phyloP scores from a whole-genome alignment of 2,329 filamentous ascomycete species.

The Mariannaea elegans region DNA sequence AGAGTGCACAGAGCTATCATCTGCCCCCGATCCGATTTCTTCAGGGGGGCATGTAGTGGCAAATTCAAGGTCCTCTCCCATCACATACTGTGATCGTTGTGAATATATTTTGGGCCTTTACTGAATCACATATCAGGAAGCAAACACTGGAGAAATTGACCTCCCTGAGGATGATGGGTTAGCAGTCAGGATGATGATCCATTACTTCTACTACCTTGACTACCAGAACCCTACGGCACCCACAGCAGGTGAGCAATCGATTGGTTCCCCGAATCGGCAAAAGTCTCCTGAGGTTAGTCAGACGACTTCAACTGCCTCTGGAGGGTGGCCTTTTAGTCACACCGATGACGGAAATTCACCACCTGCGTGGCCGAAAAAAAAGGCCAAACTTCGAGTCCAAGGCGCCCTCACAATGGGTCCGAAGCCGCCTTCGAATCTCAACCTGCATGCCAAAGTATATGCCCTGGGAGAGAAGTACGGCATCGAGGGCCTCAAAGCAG shows the following conservation, averaged over 20 bases:
- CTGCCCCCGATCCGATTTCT: conserved; percentile 18
- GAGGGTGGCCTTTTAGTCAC: too few species aligned
- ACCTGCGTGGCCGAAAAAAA: not conserved
- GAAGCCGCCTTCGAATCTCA: not conserved
- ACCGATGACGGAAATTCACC: not conserved
- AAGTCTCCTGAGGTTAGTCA: not conserved
- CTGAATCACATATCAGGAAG: conserved; percentile 8
- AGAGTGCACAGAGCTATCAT: conserved; percentile 21
- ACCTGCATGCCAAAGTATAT: conserved; percentile 11
- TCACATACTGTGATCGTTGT: not conserved
- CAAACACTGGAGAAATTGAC: not conserved
- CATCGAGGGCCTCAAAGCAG: conserved; percentile 1
- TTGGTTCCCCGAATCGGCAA: not conserved
- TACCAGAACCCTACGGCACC: not conserved
- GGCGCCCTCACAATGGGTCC: not conserved
- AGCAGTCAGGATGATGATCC: conserved; percentile 14
- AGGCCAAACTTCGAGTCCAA: not conserved
- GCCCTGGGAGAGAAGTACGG: conserved; percentile 8
- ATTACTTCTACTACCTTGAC: conserved; percentile 9
- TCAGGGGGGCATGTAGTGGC: not conserved
- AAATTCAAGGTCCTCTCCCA: not conserved
- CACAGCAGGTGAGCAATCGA: not conserved
- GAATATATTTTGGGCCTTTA: not conserved
- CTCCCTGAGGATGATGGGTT: conserved; percentile 11
- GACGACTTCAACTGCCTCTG: not conserved